Evolutionary conservation across 495 filamentous ascomycete species (phyloP).

Genomic region (Talaromyces adpressus): DNA sequence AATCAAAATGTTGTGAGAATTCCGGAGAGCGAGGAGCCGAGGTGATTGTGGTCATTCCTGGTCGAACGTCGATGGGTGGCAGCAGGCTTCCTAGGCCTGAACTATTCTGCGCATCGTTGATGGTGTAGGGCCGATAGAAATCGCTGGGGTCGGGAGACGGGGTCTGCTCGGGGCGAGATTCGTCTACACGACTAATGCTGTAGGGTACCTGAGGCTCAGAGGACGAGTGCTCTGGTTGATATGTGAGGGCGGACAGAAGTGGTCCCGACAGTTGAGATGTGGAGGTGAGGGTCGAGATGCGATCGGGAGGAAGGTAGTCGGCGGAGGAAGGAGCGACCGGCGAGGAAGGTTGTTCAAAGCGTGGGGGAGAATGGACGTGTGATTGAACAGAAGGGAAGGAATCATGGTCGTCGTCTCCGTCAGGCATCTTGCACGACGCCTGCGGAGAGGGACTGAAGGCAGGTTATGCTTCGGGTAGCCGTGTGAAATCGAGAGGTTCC

Average conservation of each 20-base stretch:
- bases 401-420: constrained; percentile 36
- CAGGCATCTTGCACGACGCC: constrained; percentile 44
- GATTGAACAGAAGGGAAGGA: constrained; percentile 23
- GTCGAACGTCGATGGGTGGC: constrained; percentile 16
- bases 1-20: constrained; percentile 12
- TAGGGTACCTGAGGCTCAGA: constrained; percentile 16
- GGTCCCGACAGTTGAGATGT: constrained; percentile 18
- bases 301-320: constrained; percentile 22
- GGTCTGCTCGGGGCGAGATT: constrained; percentile 14
- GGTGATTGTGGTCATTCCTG: constrained; percentile 14
- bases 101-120: constrained; percentile 16
- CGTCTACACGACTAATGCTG: constrained; percentile 16
- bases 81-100: constrained; percentile 20
- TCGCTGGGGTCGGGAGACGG: constrained; percentile 46
- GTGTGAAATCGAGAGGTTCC: constrained; percentile 5
- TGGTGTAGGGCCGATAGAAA: constrained; percentile 38
- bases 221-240: constrained; percentile 16
- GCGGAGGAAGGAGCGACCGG: constrained; percentile 30
- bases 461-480: constrained; percentile 3
- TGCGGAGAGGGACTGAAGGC: constrained; percentile 15
- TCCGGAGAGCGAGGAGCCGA: constrained; percentile 2
- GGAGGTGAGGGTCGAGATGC: constrained; percentile 11
- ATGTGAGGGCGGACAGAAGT: constrained; percentile 21
- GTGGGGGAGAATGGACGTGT: not conserved
- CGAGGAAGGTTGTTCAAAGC: constrained; percentile 21